Base-by-base conservation (phyloP, 345 rosid species). In the Camelina sativa region DNA sequence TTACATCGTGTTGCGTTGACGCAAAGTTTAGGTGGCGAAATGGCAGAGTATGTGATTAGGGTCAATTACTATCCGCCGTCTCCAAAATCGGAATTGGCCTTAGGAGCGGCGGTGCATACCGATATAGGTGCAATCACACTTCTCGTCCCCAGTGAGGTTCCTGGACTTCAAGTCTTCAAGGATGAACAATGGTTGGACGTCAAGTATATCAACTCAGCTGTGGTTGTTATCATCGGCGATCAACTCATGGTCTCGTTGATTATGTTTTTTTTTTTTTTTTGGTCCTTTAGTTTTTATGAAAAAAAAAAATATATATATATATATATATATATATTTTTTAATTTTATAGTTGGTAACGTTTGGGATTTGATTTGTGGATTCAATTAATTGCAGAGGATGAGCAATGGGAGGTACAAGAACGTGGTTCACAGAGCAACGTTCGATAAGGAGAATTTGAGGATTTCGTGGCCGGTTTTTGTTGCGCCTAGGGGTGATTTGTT, bases 201-300 rank as follows among this genome's bases (percentile, higher is more conserved):
- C 35, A 6, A 58, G 25, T 58, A 58, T 35, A 0, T 58, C 25
- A 5, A 17, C 44, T n/a, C 44, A 4, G 63, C 63, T 2, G 44
- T 58, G 1, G 44, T 58, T 58, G 44, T 58, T 58, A 58, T 58
- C 25, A 17, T 58, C 4, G 63, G 63, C 63, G 63, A 58, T 58
- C 13, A 10, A 17, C 44, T 58, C 62, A 57, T 57, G 43, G 62
- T 57, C 6, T 57, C 23, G 62, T 56, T 30, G 20, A 28, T 8
- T 55, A 1, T 2, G 23, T 0, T 55, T 13, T 55, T 13, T 23
- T 13, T n/a, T 55, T 41, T 11, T 41, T 57, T 15, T 12, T 22
- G 23, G 62, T 17, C 17, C 17, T 17, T 17, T 17, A 51, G 11
- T 50, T 50, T 17, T 3, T 50, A 19, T 4, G 12, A 17, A 17